Evolutionary conservation across 2,329 filamentous ascomycete species (phyloP).

Genomic region (Hypoxylon sp.): DNA sequence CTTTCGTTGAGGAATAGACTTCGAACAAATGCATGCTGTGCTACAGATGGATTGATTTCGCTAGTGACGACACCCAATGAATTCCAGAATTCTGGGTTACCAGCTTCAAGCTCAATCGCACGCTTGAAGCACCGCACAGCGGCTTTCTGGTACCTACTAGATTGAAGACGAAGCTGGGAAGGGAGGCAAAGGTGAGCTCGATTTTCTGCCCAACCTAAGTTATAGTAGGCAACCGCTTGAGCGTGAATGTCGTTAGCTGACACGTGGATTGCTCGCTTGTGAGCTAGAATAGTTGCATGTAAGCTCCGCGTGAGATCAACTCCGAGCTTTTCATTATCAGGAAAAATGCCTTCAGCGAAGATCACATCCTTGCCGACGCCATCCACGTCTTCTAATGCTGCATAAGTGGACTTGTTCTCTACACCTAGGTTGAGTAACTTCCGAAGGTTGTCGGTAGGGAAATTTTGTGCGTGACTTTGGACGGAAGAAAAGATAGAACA

Average conservation of each 20-base stretch:
- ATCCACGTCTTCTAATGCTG: slow-evolving; percentile 78
- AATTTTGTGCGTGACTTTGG: slow-evolving; percentile 74
- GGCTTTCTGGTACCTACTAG: slow-evolving; percentile 80
- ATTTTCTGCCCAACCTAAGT: slow-evolving; percentile 94
- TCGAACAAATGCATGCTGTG: slow-evolving; percentile 93
- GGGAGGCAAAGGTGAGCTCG: slow-evolving; percentile 80
- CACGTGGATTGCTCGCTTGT: slow-evolving; percentile 86
- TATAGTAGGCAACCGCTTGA: slow-evolving; percentile 97
- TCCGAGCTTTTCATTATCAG: slow-evolving; percentile 64
- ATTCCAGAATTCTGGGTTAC: slow-evolving; percentile 98
- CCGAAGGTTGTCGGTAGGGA: slow-evolving; percentile 72
- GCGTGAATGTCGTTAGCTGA: slow-evolving; percentile 83
- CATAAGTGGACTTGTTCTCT: slow-evolving; percentile 67
- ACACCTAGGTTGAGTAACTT: slow-evolving; percentile 70
- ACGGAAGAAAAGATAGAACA: slow-evolving; percentile 87
- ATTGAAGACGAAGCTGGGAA: slow-evolving; percentile 66
- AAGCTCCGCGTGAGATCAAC: slow-evolving; percentile 72
- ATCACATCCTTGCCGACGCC: slow-evolving; percentile 65
- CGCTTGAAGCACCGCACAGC: slow-evolving; percentile 93
- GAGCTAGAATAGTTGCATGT: slow-evolving; percentile 82
- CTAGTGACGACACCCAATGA: slow-evolving; percentile 92
- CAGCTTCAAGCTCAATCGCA: slow-evolving; percentile 93
- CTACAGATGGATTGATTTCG: slow-evolving; percentile 85
- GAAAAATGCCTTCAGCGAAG: slow-evolving; percentile 61
- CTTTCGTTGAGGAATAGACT: slow-evolving; percentile 94